phyloP scores from a whole-genome alignment of 1,284 basidiomycete species.

The Calocybe gambosa region DNA sequence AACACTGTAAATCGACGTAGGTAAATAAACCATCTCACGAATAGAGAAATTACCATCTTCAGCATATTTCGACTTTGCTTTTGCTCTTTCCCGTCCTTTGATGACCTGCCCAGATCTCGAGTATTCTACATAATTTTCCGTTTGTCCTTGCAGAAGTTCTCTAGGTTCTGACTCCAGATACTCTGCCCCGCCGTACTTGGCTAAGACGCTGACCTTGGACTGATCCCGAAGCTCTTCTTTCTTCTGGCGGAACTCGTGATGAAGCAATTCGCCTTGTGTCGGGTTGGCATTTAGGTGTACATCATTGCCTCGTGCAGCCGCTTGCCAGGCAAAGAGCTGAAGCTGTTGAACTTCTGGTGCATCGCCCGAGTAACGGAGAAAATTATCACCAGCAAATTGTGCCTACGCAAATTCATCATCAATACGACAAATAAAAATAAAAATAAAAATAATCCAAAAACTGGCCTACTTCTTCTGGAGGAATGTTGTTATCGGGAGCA shows the following conservation, averaged over 20 bases:
- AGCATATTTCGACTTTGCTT: slow-evolving; percentile 85
- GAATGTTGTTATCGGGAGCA: slow-evolving; percentile 74
- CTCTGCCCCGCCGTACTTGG: slow-evolving; percentile 91
- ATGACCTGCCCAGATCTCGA: slow-evolving; percentile 87
- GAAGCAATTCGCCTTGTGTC: slow-evolving; percentile 89
- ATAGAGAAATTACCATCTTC: slow-evolving; percentile 72
- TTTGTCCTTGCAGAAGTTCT: slow-evolving; percentile 90
- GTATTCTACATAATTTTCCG: slow-evolving; percentile 97
- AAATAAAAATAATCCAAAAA: background rate
- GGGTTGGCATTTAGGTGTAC: slow-evolving; percentile 96
- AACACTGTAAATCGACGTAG: slow-evolving; percentile 47
- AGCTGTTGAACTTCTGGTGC: slow-evolving; percentile 87
- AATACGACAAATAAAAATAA: slow-evolving; percentile 4
- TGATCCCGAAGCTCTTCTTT: slow-evolving; percentile 88
- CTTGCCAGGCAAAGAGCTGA: slow-evolving; percentile 97
- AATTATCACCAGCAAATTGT: slow-evolving; percentile 95
- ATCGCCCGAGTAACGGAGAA: slow-evolving; percentile 85
- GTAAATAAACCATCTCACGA: slow-evolving; percentile 9
- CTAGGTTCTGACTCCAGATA: slow-evolving; percentile 85
- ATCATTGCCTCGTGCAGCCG: slow-evolving; percentile 88
- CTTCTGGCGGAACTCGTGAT: slow-evolving; percentile 87
- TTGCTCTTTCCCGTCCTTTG: slow-evolving; percentile 86
- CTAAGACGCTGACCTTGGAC: slow-evolving; percentile 81
- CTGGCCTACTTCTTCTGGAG: slow-evolving; percentile 75
- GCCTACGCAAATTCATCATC: slow-evolving; percentile 43